phyloP scores from a whole-genome alignment of 768 basidiomycete genomes.

The Mycena vitilis region DNA sequence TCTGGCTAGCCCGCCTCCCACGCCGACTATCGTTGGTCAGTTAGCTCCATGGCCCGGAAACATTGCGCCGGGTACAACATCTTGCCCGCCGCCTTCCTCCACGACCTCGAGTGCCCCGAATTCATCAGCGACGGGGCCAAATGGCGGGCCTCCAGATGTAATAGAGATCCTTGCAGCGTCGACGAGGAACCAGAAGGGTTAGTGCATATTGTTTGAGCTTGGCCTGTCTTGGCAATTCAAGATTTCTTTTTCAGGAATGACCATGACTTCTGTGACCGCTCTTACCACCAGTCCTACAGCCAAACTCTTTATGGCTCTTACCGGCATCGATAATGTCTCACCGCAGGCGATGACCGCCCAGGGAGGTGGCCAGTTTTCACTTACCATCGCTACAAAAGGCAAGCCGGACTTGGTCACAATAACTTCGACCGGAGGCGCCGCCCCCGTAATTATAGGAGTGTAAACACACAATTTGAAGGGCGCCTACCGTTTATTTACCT shows the following conservation, averaged over 20 bases:
- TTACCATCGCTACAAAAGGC: slow-evolving; percentile 32
- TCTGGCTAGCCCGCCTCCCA: slow-evolving; percentile 22
- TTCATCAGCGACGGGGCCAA: not conserved
- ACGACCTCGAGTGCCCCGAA: not conserved
- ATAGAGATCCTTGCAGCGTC: slow-evolving; percentile 32
- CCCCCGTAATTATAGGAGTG: not conserved
- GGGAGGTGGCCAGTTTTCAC: slow-evolving; percentile 29
- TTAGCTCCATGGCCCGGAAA: slow-evolving; percentile 37
- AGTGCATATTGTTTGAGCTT: not conserved
- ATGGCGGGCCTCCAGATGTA: not conserved
- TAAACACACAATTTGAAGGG: not conserved
- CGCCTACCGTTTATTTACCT: too few relatives aligned
- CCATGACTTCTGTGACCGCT: slow-evolving; percentile 35
- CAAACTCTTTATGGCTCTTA: slow-evolving; percentile 32
- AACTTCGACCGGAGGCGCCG: slow-evolving; percentile 14
- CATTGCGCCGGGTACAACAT: not conserved
- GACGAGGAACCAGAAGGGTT: slow-evolving; percentile 35
- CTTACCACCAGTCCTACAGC: slow-evolving; percentile 21
- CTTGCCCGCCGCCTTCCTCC: slow-evolving; percentile 5
- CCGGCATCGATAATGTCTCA: slow-evolving; percentile 29
- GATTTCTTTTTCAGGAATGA: slow-evolving; percentile 9
- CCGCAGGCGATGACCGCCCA: slow-evolving; percentile 34
- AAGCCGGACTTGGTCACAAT: slow-evolving; percentile 32
- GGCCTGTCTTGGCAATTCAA: too few relatives aligned
- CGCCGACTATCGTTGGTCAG: slow-evolving; percentile 37